Conservation (phyloP, 169 alveolate genomes). For the Ichthyophthirius multifiliis region DNA sequence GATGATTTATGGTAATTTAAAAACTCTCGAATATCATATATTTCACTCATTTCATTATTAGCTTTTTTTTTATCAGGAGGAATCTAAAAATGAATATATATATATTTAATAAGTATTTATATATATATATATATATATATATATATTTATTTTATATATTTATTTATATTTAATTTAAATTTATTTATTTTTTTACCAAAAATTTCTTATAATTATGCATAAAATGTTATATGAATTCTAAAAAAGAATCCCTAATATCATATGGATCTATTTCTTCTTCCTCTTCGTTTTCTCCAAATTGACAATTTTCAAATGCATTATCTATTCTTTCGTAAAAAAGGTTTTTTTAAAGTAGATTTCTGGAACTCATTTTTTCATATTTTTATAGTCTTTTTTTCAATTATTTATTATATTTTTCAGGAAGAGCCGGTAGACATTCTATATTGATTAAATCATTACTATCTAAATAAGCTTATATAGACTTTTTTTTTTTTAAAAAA, state of each 20-base stretch:
- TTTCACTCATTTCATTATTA: conserved; percentile 5
- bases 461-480: conserved; percentile 22
- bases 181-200: background rate
- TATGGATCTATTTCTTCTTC: conserved; percentile 4
- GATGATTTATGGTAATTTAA: background rate
- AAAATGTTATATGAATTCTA: conserved; percentile 5
- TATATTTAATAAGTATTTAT: too few relatives aligned
- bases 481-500: background rate
- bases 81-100: too few relatives aligned
- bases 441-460: conserved; percentile 6
- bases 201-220: conserved; percentile 20
- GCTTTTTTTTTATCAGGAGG: background rate
- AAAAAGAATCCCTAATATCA: conserved; percentile 29
- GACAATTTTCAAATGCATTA: conserved; percentile 8
- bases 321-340: conserved; percentile 2
- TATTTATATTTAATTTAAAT: background rate
- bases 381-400: background rate
- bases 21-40: background rate
- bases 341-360: background rate
- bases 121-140: background rate
- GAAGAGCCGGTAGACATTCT: conserved; percentile 1
- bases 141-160: background rate
- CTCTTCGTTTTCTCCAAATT: background rate
- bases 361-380: background rate
- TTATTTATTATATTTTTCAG: conserved; percentile 12